phyloP scores from a whole-genome alignment of 2,329 filamentous ascomycete species.

The Aspergillus glaucus region DNA sequence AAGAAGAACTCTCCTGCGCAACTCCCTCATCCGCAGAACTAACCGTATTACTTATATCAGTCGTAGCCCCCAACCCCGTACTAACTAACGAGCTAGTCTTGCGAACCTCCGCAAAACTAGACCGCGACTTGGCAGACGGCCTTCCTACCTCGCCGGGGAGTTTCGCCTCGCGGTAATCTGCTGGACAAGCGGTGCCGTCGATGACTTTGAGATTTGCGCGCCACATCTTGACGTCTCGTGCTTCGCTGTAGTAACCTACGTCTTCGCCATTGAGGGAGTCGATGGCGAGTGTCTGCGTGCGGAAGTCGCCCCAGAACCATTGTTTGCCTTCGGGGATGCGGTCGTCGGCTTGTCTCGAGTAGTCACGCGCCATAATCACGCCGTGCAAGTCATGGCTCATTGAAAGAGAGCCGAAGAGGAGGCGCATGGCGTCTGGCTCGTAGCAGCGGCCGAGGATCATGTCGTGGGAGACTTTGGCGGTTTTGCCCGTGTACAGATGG shows the following conservation, averaged over 20 bases:
- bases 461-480: slow-evolving; percentile 44
- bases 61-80: slow-evolving; percentile 24
- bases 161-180: slow-evolving; percentile 22
- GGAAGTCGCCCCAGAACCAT: slow-evolving; percentile 55
- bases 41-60: slow-evolving; percentile 18
- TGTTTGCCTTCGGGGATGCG: slow-evolving; percentile 42
- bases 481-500: slow-evolving; percentile 37
- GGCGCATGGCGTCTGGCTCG: slow-evolving; percentile 44
- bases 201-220: slow-evolving; percentile 41
- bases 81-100: slow-evolving; percentile 37
- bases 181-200: slow-evolving; percentile 26
- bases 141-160: slow-evolving; percentile 23
- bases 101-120: slow-evolving; percentile 25
- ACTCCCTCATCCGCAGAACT: slow-evolving; percentile 17
- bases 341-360: slow-evolving; percentile 40
- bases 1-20: slow-evolving; percentile 6
- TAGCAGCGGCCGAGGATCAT: slow-evolving; percentile 50
- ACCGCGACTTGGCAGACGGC: slow-evolving; percentile 14
- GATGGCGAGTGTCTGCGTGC: slow-evolving; percentile 51
- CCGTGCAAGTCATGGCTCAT: slow-evolving; percentile 44
- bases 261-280: slow-evolving; percentile 50
- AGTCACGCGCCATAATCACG: slow-evolving; percentile 43
- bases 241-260: slow-evolving; percentile 41
- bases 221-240: slow-evolving; percentile 43
- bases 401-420: slow-evolving; percentile 36